These are phyloP conservation scores for Epichloe typhina DNA, from an alignment of 2,329 filamentous ascomycete species.

Conservation along the genomic window DNA sequence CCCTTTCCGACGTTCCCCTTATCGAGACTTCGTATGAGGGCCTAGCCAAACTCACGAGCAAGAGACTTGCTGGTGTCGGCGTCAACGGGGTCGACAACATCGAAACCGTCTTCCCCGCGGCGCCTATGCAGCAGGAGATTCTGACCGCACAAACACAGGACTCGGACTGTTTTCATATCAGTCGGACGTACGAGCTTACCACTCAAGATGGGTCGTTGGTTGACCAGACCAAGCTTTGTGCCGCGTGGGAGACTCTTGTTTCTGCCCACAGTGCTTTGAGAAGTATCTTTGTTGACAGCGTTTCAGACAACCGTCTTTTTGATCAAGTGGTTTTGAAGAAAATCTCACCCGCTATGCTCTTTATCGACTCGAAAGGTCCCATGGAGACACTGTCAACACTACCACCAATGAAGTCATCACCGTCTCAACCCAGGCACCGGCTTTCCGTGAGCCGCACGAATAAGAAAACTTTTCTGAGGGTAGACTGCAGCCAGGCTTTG, in stretches of 20 bases:
- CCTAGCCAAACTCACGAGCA: slow-evolving; percentile 29
- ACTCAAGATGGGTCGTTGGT: slow-evolving; percentile 23
- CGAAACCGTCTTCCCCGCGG: slow-evolving; percentile 35
- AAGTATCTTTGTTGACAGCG: slow-evolving; percentile 38
- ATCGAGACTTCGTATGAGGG: slow-evolving; percentile 34
- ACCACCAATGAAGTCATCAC: slow-evolving; percentile 24
- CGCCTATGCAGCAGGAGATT: slow-evolving; percentile 34
- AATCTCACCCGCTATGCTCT: slow-evolving; percentile 37
- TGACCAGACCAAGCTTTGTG: slow-evolving; percentile 31
- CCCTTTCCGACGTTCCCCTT: slow-evolving; percentile 34
- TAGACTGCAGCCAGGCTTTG: slow-evolving; percentile 37
- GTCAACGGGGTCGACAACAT: slow-evolving; percentile 30
- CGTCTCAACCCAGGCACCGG: slow-evolving; percentile 32
- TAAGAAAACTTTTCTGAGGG: slow-evolving; percentile 30
- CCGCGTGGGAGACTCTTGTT: slow-evolving; percentile 36
- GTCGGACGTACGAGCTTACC: slow-evolving; percentile 35
- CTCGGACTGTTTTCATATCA: slow-evolving; percentile 28
- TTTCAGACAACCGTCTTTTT: slow-evolving; percentile 34
- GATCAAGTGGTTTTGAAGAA: slow-evolving; percentile 35
- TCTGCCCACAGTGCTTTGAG: slow-evolving; percentile 31
- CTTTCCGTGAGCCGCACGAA: slow-evolving; percentile 35
- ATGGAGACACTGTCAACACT: slow-evolving; percentile 26
- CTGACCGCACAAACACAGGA: slow-evolving; percentile 31
- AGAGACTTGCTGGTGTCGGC: slow-evolving; percentile 26
- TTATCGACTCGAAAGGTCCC: slow-evolving; percentile 31